Evolutionary conservation across 176 grass and related monocot genomes (phyloP).

Genomic region (Urochloa ruziziensis): DNA sequence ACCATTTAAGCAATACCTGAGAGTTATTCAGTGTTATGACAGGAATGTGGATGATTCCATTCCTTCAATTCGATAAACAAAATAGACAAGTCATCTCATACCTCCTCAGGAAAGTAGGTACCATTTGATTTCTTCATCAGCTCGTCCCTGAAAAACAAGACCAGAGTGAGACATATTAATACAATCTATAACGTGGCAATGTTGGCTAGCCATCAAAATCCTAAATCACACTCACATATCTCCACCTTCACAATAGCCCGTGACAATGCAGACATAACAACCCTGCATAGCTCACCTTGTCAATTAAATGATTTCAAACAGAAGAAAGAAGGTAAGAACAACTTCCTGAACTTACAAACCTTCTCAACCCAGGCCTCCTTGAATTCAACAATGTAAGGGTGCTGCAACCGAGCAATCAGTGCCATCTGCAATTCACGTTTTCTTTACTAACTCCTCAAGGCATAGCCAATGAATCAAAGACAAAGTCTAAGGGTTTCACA

Average conservation of each 20-base stretch:
- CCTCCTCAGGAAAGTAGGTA: slow-evolving; percentile 92
- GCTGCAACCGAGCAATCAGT: slow-evolving; percentile 83
- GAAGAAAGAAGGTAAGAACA: slow-evolving; percentile 8
- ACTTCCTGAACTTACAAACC: slow-evolving; percentile 30
- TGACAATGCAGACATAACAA: slow-evolving; percentile 98
- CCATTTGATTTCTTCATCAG: slow-evolving; percentile 91
- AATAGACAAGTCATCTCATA: slow-evolving; percentile 30
- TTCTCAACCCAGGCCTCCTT: slow-evolving; percentile 99
- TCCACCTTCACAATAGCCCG: slow-evolving; percentile 96
- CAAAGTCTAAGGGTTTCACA: neutral
- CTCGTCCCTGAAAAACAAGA: slow-evolving; percentile 58
- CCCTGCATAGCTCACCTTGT: slow-evolving; percentile 58
- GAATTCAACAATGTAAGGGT: slow-evolving; percentile 98
- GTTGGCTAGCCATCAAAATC: neutral
- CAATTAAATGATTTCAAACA: slow-evolving; percentile 26
- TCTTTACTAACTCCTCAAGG: neutral
- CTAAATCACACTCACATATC: slow-evolving; percentile 75
- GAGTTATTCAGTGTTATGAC: slow-evolving; percentile 22
- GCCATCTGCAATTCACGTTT: slow-evolving; percentile 67
- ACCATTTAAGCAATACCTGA: slow-evolving; percentile 97
- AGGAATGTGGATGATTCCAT: neutral
- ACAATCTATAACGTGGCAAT: neutral
- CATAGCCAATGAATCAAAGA: neutral
- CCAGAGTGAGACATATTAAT: slow-evolving; percentile 15
- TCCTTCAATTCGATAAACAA: neutral